These are phyloP conservation scores for Rhodosorus marinus DNA, from an alignment of 23 red algal species.

Conservation along the genomic window DNA sequence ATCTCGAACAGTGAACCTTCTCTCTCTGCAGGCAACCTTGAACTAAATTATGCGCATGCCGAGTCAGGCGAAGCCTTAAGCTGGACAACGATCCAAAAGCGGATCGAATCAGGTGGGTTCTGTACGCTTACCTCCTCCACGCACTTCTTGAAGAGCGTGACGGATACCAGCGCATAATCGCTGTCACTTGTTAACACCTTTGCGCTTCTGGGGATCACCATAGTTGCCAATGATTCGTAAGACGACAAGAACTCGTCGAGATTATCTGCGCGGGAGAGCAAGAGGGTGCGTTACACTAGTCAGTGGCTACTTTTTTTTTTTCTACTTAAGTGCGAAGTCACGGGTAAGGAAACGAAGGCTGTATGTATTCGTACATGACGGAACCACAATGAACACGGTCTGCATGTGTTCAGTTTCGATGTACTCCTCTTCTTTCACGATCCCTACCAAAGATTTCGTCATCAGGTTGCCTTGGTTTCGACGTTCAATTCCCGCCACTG, in stretches of 20 bases:
- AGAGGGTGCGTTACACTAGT: no score
- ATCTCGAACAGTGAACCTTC: slow-evolving; percentile 70
- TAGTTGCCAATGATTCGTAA: slow-evolving; percentile 2
- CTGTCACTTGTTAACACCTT: slow-evolving; percentile 25
- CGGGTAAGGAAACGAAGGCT: no score
- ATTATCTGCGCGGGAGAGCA: no score
- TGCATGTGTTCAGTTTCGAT: slow-evolving; percentile 62
- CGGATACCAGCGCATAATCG: slow-evolving; percentile 45
- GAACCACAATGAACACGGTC: slow-evolving; percentile 67
- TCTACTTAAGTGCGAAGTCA: no score
- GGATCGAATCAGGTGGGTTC: no score
- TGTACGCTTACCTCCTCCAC: slow-evolving; percentile 60
- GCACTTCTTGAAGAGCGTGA: slow-evolving; percentile 49
- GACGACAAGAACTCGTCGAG: slow-evolving; percentile 1
- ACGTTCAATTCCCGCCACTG: slow-evolving; percentile 27
- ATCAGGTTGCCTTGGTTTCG: slow-evolving; percentile 51
- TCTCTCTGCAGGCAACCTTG: slow-evolving; percentile 44
- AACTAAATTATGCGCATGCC: no score
- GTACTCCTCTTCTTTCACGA: slow-evolving; percentile 39
- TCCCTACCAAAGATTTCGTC: slow-evolving; percentile 25
- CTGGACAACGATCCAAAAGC: no score
- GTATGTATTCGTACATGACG: slow-evolving; percentile 17
- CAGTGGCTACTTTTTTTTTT: background rate
- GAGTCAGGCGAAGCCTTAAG: no score
- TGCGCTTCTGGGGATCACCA: slow-evolving; percentile 58